Evolutionary conservation across 768 basidiomycete species (phyloP).

Genomic region (Lepiota brunneoincarnata): DNA sequence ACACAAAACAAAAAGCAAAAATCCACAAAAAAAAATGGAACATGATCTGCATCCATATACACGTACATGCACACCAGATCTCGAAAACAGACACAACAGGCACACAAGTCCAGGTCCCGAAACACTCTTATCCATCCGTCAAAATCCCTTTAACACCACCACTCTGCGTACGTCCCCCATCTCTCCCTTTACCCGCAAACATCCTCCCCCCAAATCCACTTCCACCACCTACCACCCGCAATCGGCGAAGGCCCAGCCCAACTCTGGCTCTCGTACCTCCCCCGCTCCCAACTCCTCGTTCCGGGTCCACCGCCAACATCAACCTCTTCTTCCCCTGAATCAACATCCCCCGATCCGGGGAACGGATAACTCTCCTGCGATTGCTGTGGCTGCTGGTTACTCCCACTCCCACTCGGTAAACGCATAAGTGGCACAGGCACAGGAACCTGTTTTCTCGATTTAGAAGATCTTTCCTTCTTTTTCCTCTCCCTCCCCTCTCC

Average conservation of each 20-base stretch:
- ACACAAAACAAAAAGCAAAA: neutral
- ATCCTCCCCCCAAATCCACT: slow-evolving; percentile 38
- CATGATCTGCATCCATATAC: neutral
- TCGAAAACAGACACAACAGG: neutral
- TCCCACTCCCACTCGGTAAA: slow-evolving; percentile 18
- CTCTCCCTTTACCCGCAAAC: slow-evolving; percentile 71
- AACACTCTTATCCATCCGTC: slow-evolving; percentile 28
- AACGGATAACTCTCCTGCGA: slow-evolving; percentile 57
- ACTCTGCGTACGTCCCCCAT: slow-evolving; percentile 83
- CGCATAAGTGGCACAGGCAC: slow-evolving; percentile 43
- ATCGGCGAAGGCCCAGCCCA: slow-evolving; percentile 1
- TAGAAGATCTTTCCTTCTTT: slow-evolving; percentile 27
- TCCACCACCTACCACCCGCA: neutral
- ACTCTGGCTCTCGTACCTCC: slow-evolving; percentile 13
- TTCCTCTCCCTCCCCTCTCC: slow-evolving; percentile 20
- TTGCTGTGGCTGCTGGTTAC: slow-evolving; percentile 1
- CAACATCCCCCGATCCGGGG: slow-evolving; percentile 48
- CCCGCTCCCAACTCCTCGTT: slow-evolving; percentile 17
- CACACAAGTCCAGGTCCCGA: neutral
- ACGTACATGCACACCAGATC: neutral
- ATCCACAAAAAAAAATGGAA: neutral
- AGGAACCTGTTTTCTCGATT: slow-evolving; percentile 33
- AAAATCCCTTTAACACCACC: slow-evolving; percentile 79
- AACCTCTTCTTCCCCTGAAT: slow-evolving; percentile 10
- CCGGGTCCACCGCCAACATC: slow-evolving; percentile 17